phyloP scores from a whole-genome alignment of 129 eudicot genomes.

The Tagetes patula region DNA sequence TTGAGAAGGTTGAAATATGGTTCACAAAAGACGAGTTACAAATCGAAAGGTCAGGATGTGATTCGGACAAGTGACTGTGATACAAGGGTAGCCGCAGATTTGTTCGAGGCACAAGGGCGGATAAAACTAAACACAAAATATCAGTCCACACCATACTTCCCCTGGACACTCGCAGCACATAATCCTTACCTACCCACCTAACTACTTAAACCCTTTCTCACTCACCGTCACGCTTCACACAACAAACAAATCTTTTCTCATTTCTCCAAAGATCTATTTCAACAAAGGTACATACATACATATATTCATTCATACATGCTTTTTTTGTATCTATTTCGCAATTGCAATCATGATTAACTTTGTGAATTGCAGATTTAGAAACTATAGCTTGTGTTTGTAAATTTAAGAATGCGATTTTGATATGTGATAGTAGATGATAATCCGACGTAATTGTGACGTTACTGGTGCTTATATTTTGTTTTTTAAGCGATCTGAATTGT shows the following conservation, averaged over 20 bases:
- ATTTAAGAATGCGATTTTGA: conserved; percentile 1
- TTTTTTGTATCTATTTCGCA: conserved; percentile 13
- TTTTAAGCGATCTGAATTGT: conserved; percentile 5
- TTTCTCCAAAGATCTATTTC: neutral
- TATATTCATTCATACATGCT: too few species aligned
- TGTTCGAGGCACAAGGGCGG: conserved; percentile 42
- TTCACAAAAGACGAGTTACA: too few species aligned
- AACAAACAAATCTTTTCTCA: neutral
- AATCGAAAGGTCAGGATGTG: too few species aligned
- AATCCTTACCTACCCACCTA: neutral
- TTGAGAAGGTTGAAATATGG: too few species aligned
- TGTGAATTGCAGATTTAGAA: neutral
- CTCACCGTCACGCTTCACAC: conserved; percentile 10
- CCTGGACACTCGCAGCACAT: conserved; percentile 1
- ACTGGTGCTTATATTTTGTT: conserved; percentile 11
- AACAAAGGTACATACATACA: conserved; percentile 11
- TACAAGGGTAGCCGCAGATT: conserved; percentile 5
- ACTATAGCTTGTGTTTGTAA: neutral
- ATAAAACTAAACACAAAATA: conserved; percentile 24
- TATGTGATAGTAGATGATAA: neutral
- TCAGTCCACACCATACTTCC: conserved; percentile 10
- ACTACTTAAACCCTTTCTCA: conserved; percentile 7
- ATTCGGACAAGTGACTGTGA: too few species aligned
- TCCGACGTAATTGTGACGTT: conserved; percentile 6
- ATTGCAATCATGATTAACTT: too few species aligned